These are phyloP conservation scores for Melocanna baccifera DNA, from an alignment of 176 grass and related monocot species.

Conservation along the genomic window DNA sequence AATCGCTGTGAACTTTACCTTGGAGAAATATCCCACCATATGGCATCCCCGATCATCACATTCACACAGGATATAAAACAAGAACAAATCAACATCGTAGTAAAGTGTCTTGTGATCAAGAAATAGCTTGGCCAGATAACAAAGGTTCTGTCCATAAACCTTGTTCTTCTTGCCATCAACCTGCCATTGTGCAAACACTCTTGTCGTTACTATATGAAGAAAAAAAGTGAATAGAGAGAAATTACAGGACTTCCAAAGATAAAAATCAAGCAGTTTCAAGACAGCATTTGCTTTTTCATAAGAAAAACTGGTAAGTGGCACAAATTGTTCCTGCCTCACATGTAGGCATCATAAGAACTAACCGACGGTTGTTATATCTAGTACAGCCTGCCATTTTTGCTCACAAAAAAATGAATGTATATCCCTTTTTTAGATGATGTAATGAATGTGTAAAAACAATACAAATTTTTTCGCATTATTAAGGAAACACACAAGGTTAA, in stretches of 20 bases:
- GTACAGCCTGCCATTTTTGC: neutral
- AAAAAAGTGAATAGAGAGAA: conserved; percentile 5
- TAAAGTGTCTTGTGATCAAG: conserved; percentile 98
- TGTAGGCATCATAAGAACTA: neutral
- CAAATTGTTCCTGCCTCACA: neutral
- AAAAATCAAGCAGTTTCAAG: neutral
- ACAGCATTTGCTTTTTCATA: neutral
- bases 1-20: conserved; percentile 48
- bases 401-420: neutral
- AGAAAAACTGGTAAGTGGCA: neutral
- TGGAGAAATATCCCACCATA: conserved; percentile 99
- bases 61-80: conserved; percentile 97
- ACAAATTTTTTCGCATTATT: neutral
- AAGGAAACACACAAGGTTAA: neutral
- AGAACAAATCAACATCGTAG: conserved; percentile 91
- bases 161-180: conserved; percentile 99
- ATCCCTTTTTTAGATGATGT: neutral
- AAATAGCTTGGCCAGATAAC: conserved; percentile 97
- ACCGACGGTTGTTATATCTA: neutral
- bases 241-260: neutral
- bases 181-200: conserved; percentile 40
- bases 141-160: conserved; percentile 97
- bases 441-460: neutral
- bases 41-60: conserved; percentile 99
- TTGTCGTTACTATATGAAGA: neutral